Evolutionary conservation across 2,329 filamentous ascomycete species (phyloP).

Genomic region (Clonostachys byssicola): DNA sequence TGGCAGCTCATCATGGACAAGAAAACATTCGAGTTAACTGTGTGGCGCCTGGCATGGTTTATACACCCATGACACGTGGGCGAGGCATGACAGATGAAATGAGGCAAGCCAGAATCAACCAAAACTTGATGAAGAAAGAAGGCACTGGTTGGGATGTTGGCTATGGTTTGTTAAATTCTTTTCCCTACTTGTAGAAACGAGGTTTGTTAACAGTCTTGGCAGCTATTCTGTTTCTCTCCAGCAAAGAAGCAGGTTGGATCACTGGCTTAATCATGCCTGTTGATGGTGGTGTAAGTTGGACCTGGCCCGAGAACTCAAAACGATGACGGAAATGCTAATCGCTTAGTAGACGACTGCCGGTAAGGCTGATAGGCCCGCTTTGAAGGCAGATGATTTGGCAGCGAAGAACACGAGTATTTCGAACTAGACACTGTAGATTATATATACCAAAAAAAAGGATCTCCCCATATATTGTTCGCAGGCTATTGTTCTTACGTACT

Average conservation of each 20-base stretch:
- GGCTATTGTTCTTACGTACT: no score
- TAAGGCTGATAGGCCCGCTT: not conserved
- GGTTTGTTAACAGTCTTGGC: no score
- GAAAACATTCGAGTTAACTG: slow-evolving; percentile 3
- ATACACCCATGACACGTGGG: slow-evolving; percentile 15
- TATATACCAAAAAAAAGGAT: no score
- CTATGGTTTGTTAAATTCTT: slow-evolving; percentile 7
- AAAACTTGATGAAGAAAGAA: slow-evolving; percentile 15
- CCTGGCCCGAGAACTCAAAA: not conserved
- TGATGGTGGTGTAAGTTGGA: slow-evolving; percentile 15
- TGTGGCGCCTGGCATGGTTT: slow-evolving; percentile 12
- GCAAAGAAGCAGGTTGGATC: slow-evolving; percentile 19
- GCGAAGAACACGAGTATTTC: not conserved
- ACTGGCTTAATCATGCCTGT: slow-evolving; percentile 18
- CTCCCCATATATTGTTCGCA: no score
- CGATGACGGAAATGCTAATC: not conserved
- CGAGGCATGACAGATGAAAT: slow-evolving; percentile 18
- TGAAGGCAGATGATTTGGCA: not conserved
- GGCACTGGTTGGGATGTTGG: slow-evolving; percentile 19
- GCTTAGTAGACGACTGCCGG: not conserved
- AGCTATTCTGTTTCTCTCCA: slow-evolving; percentile 16
- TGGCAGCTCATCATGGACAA: slow-evolving; percentile 36
- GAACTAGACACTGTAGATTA: not conserved
- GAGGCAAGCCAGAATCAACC: slow-evolving; percentile 14
- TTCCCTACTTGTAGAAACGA: not conserved